Percentiles rank a stretch among this genome's conserved stretches.
Conservation (phyloP, 352 stramenopile species). For the Plasmopara muralis region DNA sequence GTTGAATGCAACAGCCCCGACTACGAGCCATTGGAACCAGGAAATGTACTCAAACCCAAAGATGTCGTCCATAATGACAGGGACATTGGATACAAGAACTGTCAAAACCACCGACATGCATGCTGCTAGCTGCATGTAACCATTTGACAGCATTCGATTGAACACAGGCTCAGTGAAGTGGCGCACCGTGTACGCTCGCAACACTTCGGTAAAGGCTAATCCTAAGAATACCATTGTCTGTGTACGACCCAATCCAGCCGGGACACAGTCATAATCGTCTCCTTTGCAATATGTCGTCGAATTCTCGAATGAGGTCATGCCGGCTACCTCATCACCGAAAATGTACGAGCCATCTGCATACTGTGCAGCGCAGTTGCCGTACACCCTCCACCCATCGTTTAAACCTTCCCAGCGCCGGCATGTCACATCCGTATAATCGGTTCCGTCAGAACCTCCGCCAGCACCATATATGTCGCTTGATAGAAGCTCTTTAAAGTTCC, state of each 20-base stretch:
- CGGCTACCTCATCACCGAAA: conserved; percentile 37
- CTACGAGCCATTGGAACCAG: conserved; percentile 50
- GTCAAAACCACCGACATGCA: conserved; percentile 50
- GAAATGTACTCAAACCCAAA: conserved; percentile 66
- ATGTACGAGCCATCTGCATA: conserved; percentile 40
- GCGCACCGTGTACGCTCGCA: conserved; percentile 71
- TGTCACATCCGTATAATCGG: conserved; percentile 51
- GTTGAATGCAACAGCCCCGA: conserved; percentile 34
- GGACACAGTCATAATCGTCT: conserved; percentile 54
- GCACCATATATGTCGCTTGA: conserved; percentile 43
- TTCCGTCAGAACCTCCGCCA: conserved; percentile 33
- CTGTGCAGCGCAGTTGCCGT: conserved; percentile 47
- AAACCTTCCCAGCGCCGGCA: conserved; percentile 49
- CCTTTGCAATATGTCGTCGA: conserved; percentile 43
- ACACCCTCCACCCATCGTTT: conserved; percentile 38
- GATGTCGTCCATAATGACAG: conserved; percentile 52
- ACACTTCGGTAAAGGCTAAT: conserved; percentile 63
- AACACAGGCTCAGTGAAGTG: conserved; percentile 66
- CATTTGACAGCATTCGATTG: conserved; percentile 55
- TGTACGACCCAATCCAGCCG: conserved; percentile 44
- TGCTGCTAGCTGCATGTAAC: conserved; percentile 51
- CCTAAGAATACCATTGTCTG: conserved; percentile 75
- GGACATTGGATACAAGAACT: conserved; percentile 43
- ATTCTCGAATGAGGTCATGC: conserved; percentile 29
- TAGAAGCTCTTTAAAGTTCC: conserved; percentile 56